phyloP scores from a whole-genome alignment of 108 stramenopile species.

The Skeletonema marinoi region DNA sequence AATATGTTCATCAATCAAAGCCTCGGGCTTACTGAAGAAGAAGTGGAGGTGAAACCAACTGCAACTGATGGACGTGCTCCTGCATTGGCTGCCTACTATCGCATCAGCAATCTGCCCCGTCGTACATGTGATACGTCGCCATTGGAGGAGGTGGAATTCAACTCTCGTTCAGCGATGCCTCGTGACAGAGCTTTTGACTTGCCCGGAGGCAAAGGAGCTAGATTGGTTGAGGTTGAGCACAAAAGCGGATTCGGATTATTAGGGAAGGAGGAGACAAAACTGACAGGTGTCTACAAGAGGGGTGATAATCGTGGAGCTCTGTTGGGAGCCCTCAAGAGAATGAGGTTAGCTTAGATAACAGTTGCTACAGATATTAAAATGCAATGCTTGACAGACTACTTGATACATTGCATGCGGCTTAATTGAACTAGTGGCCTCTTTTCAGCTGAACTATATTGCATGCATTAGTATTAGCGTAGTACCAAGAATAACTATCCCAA shows the following conservation, averaged over 20 bases:
- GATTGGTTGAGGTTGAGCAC: constrained; percentile 61
- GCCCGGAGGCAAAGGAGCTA: constrained; percentile 64
- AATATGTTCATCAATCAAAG: constrained; percentile 76
- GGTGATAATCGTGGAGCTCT: constrained; percentile 77
- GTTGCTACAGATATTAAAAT: not conserved
- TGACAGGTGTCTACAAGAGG: constrained; percentile 86
- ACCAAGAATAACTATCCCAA: too few relatives aligned
- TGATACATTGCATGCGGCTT: too few relatives aligned
- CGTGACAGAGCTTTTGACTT: constrained; percentile 68
- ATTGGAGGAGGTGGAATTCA: constrained; percentile 50
- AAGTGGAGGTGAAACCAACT: constrained; percentile 21
- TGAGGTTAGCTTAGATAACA: constrained; percentile 56
- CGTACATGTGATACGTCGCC: constrained; percentile 61
- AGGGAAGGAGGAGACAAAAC: constrained; percentile 58
- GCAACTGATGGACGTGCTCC: constrained; percentile 32
- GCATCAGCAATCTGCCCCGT: constrained; percentile 56
- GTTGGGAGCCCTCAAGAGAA: constrained; percentile 62
- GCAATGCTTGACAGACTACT: too few relatives aligned
- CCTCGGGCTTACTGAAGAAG: constrained; percentile 4
- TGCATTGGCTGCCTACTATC: constrained; percentile 66
- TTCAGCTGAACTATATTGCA: too few relatives aligned
- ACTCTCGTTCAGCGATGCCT: constrained; percentile 29
- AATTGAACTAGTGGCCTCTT: too few relatives aligned
- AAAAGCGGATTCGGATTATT: constrained; percentile 26
- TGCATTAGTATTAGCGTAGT: too few relatives aligned